Evolutionary conservation across 805 yeast genomes (phyloP), one percentile per base, ranked within the genome.

Genomic region (Ogataea pini): DNA sequence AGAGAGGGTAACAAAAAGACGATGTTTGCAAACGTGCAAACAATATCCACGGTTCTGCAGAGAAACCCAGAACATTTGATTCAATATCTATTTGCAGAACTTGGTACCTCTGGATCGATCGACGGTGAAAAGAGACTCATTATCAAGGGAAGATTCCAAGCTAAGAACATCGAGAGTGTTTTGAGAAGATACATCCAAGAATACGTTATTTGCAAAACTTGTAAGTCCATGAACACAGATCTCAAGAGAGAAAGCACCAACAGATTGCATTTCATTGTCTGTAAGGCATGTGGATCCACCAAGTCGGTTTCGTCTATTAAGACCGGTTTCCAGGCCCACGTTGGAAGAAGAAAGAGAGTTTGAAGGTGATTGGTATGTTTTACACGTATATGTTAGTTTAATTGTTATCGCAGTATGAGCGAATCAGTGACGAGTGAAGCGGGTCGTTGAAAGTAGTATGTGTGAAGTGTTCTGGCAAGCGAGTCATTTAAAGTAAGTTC

Each of bases 301-400:
- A 86, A 97, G 75, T 90, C 97, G 43, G 99, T 94, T 49, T 83
- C 94, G 59, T 89, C 97, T 40, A 94, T 94, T 72, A 94, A 95
- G 83, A 89, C 97, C 42, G 99, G 99, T 86, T 94, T 89, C 96
- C 97, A 91, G 78, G 99, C 99, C 61, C 92, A 88, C 67, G 84
- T 89, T 63, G 96, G 96, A 53, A 85, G 86, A 72, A 87, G 92
- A 84, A 87, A 83, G 82, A 86, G 76, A 72, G 75, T 67, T 58
- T 60, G 40, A 49, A 33, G 44, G 16, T 36, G 40, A 22, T 44
- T 31, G 39, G 38, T 36, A 20, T 38, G 43, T 47, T 43, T 36
- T 39, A 31, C 41, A 34, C 31, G 49, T 39, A 44, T 34, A 45
- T 50, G 44, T 28, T 49, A 28, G 43, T 31, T 31, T 44, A 29